Evolutionary conservation across 2,329 filamentous ascomycete genomes (phyloP), one percentile per base, ranked within the genome.

Genomic region (Chaetomium sp.): DNA sequence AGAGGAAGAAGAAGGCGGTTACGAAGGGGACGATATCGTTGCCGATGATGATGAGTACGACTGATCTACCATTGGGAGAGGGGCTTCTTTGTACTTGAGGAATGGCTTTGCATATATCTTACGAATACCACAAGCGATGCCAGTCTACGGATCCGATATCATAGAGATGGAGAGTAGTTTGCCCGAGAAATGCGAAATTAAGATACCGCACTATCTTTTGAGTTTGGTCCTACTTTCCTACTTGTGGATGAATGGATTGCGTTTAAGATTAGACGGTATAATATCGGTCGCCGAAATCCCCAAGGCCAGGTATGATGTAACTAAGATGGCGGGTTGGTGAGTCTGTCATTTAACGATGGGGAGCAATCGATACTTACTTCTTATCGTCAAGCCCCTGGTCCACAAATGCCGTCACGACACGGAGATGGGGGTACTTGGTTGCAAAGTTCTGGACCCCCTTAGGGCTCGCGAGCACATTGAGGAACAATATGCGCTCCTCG

Each of bases 381-480:
- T 96, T 96, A 69, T 95, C 91, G 70, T 99, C 88, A 60, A 99
- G 77, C n/a, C 94, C 92, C 76, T 84, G 61, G 69, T 99, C 94
- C 67, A 99, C 87, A 70, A 99, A 99, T 8, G 94, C 90, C 7
- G 94, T 97, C 49, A 99, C 89, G 19, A 99, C 89, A 61, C 91
- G 84, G 57, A 97, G 78, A 67, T 88, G 89, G 41, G 94, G 92
- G 68, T 95, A 96, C 65, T 87, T 88, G 66, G 88, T 81, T 8
- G 91, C 89, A 72, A 99, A 97, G 66, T 88, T 91, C 66, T 84
- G 82, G 62, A 95, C 88, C 5, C 94, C 94, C 68, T 96, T 87
- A 0, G 94, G 94, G 69, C 91, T 96, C n/a, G 94, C 91, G 68
- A 99, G 96, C 59, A 99, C 77, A 71, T 99, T 99, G 56, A 99